Evolutionary conservation across 768 basidiomycete species (phyloP).

Genomic region (Lactarius vividus): DNA sequence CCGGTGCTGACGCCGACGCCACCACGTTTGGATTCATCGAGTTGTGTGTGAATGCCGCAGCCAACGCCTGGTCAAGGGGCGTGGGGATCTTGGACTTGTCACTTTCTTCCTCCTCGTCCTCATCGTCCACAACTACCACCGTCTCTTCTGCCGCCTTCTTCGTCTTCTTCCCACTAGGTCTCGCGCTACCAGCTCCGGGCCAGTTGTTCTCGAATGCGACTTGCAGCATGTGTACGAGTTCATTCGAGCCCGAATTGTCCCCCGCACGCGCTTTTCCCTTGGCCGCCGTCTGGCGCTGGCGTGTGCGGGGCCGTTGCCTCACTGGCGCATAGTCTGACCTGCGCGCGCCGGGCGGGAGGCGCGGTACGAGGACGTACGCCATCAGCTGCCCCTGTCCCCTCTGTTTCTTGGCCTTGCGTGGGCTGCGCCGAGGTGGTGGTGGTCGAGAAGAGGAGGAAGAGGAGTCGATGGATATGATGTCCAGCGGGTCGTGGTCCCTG

Average conservation of each 20-base stretch:
- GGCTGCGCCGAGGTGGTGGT: not conserved
- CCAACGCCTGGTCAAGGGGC: constrained; percentile 4
- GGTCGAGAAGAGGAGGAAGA: not conserved
- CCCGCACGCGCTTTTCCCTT: not conserved
- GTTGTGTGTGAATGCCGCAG: constrained; percentile 10
- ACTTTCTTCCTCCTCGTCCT: not conserved
- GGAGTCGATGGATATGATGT: constrained; percentile 11
- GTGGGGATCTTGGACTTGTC: not conserved
- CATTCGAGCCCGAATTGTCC: not conserved
- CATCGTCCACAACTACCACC: not conserved
- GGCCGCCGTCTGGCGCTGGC: not conserved
- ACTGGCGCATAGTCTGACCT: constrained; percentile 4
- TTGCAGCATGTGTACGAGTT: constrained; percentile 13
- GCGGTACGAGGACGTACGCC: constrained; percentile 7
- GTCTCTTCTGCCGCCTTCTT: not conserved
- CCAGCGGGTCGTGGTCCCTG: not conserved
- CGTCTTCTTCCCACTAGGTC: not conserved
- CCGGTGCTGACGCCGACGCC: not conserved
- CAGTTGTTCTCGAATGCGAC: constrained; percentile 19
- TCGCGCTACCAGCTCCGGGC: not conserved
- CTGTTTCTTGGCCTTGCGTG: constrained; percentile 4
- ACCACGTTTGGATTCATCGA: constrained; percentile 10
- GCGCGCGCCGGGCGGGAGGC: not conserved
- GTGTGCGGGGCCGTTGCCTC: not conserved
- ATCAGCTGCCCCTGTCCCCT: not conserved